phyloP scores from a whole-genome alignment of 83 land plant species.

The Thuja plicata region DNA sequence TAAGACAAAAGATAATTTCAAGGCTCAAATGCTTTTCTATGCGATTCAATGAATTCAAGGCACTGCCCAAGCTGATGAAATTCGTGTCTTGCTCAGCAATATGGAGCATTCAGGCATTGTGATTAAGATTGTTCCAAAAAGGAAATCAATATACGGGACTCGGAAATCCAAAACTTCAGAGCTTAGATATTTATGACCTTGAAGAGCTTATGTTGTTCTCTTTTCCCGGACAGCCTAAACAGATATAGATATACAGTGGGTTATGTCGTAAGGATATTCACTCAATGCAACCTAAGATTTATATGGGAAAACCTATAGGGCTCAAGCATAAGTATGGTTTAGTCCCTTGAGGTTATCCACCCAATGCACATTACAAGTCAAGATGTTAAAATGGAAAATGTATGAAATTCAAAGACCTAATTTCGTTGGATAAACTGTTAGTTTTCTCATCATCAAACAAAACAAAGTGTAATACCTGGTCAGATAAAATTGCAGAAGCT shows the following conservation, averaged over 20 bases:
- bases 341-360: neutral
- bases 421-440: neutral
- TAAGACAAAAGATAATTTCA: neutral
- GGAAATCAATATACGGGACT: neutral
- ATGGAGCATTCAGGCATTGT: neutral
- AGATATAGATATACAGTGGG: neutral
- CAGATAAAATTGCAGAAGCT: neutral
- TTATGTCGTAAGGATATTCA: neutral
- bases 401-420: neutral
- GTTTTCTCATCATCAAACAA: neutral
- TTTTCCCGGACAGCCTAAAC: neutral
- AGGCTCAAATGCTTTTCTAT: neutral
- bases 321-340: neutral
- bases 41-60: neutral
- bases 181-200: neutral
- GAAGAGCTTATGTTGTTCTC: neutral
- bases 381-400: neutral
- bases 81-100: neutral
- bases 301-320: neutral
- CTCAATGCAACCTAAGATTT: neutral
- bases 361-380: neutral
- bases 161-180: neutral
- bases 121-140: neutral
- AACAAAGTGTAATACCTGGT: neutral
- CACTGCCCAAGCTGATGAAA: neutral